Conservation (phyloP, 2,329 filamentous ascomycete genomes). For the Hypoxylon sp. region DNA sequence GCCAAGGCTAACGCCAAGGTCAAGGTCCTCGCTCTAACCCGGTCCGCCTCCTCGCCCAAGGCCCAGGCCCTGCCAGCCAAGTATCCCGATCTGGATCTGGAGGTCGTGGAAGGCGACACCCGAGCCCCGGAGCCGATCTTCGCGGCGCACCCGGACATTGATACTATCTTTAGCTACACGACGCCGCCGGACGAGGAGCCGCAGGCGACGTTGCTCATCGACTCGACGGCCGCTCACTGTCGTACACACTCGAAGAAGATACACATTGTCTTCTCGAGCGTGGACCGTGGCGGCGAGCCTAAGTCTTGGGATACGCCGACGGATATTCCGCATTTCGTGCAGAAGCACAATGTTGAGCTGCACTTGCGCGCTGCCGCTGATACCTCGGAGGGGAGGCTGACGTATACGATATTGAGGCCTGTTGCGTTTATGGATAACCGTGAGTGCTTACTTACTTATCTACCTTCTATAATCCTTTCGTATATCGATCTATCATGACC, state of each 20-base stretch:
- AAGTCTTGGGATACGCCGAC: slow-evolving; percentile 66
- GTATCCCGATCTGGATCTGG: slow-evolving; percentile 49
- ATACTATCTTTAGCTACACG: slow-evolving; percentile 56
- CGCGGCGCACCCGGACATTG: slow-evolving; percentile 52
- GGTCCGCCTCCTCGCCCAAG: slow-evolving; percentile 51
- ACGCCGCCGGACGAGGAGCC: slow-evolving; percentile 54
- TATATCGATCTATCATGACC: neutral
- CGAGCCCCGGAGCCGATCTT: slow-evolving; percentile 55
- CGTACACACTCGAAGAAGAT: slow-evolving; percentile 58
- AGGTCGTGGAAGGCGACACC: slow-evolving; percentile 56
- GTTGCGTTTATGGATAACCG: slow-evolving; percentile 60
- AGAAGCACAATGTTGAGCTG: slow-evolving; percentile 72
- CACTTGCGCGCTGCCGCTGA: slow-evolving; percentile 62
- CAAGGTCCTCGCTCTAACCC: slow-evolving; percentile 55
- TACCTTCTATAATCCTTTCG: neutral
- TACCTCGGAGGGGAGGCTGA: slow-evolving; percentile 50
- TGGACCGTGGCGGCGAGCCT: slow-evolving; percentile 73
- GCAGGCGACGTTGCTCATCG: slow-evolving; percentile 56
- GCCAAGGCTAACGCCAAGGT: slow-evolving; percentile 20
- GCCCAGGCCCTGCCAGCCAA: slow-evolving; percentile 47
- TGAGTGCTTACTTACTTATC: slow-evolving; percentile 8
- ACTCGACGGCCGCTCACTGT: slow-evolving; percentile 50
- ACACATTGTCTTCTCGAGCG: slow-evolving; percentile 74
- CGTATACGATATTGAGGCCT: slow-evolving; percentile 60
- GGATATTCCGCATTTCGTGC: slow-evolving; percentile 69